Evolutionary conservation across 139 green algal genomes (phyloP).

Genomic region (Tetradesmus lagerheimii): DNA sequence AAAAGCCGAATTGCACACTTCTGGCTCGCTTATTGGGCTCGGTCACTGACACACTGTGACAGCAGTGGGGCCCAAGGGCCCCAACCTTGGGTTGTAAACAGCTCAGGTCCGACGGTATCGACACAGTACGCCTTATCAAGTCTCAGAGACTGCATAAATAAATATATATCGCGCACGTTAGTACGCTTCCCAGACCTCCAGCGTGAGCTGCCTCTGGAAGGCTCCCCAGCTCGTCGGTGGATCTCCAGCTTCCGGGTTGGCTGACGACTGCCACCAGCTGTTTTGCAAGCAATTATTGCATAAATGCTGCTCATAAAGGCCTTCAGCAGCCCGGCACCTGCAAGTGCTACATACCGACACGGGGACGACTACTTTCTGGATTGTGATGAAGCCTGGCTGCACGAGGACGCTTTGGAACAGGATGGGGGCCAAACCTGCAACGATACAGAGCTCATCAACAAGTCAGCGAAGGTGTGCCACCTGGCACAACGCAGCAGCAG

Average conservation of each 20-base stretch:
- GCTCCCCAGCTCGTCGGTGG: not conserved
- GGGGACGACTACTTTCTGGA: slow-evolving; percentile 19
- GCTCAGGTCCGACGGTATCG: not conserved
- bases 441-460: slow-evolving; percentile 24
- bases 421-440: slow-evolving; percentile 9
- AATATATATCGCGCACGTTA: too few species aligned
- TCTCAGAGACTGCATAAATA: too few species aligned
- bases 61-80: too few species aligned
- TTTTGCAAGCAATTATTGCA: not conserved
- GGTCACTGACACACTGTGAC: too few species aligned
- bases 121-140: too few species aligned
- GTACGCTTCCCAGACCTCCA: too few species aligned
- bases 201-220: not conserved
- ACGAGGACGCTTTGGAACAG: not conserved
- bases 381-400: slow-evolving; percentile 23
- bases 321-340: slow-evolving; percentile 10
- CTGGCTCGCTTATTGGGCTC: too few species aligned
- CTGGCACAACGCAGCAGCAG: not conserved
- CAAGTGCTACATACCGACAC: slow-evolving; percentile 6
- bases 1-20: too few species aligned
- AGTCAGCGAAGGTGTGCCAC: slow-evolving; percentile 11
- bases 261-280: not conserved
- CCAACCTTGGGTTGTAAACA: not conserved
- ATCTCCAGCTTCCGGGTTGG: not conserved
- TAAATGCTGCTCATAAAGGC: slow-evolving; percentile 7